Evolutionary conservation across 2,329 filamentous ascomycete genomes (phyloP).

Genomic region (Aspergillus sp.): DNA sequence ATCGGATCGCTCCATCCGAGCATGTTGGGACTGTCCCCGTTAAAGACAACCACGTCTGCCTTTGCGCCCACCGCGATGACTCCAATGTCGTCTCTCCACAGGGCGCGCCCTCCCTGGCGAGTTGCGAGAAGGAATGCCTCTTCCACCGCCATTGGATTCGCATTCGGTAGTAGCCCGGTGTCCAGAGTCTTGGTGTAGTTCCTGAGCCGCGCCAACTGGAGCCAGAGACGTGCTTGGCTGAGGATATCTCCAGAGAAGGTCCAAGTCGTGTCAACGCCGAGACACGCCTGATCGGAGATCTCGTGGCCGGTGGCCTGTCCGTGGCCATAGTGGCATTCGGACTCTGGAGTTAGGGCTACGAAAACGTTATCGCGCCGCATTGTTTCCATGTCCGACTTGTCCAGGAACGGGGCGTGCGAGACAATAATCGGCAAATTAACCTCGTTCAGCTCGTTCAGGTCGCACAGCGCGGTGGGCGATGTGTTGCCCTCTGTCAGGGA

Average conservation of each 20-base stretch:
- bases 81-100: conserved; percentile 4
- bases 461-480: not conserved
- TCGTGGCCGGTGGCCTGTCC: conserved; percentile 45
- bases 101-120: conserved; percentile 1
- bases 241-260: conserved; percentile 53
- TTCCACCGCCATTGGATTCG: conserved; percentile 7
- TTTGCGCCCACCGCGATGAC: conserved; percentile 10
- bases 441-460: not conserved
- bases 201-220: not conserved
- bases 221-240: conserved; percentile 55
- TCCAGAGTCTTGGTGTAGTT: not conserved
- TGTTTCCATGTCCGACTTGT: conserved; percentile 39
- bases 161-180: not conserved
- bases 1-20: conserved; percentile 58
- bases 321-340: conserved; percentile 61
- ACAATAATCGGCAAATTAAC: conserved; percentile 8
- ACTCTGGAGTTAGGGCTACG: conserved; percentile 59
- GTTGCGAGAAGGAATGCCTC: conserved; percentile 4
- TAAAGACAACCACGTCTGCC: conserved; percentile 57
- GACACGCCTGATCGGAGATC: conserved; percentile 52
- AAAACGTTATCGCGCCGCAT: conserved; percentile 53
- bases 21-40: conserved; percentile 49
- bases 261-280: conserved; percentile 58
- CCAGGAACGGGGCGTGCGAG: conserved; percentile 52
- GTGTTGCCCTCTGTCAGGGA: not conserved